Evolutionary conservation across 352 stramenopile species (phyloP).

Genomic region (Globisporangium polare): DNA sequence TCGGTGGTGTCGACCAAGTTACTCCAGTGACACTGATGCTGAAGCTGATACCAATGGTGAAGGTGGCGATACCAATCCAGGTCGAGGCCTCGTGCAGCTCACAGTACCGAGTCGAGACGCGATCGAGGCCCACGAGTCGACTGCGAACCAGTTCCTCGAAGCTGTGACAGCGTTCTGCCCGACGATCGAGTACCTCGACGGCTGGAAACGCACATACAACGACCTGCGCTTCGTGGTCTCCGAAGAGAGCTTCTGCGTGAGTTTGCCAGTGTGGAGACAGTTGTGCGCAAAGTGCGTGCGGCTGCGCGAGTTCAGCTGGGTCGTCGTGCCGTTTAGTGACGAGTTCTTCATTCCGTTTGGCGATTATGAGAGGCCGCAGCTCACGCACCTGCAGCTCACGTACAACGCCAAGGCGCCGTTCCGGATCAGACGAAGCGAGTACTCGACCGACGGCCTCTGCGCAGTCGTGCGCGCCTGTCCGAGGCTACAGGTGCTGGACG

Average conservation of each 20-base stretch:
- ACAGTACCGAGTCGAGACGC: slow-evolving; percentile 9
- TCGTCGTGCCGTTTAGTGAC: slow-evolving; percentile 62
- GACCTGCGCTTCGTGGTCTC: slow-evolving; percentile 34
- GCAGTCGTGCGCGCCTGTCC: slow-evolving; percentile 29
- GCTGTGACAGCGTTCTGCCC: slow-evolving; percentile 34
- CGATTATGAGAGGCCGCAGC: slow-evolving; percentile 25
- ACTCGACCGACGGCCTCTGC: slow-evolving; percentile 39
- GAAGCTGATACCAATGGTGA: background rate
- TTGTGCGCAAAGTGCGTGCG: slow-evolving; percentile 39
- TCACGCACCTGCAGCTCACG: slow-evolving; percentile 42
- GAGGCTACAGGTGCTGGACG: slow-evolving; percentile 29
- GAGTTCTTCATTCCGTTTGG: slow-evolving; percentile 62
- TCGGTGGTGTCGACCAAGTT: background rate
- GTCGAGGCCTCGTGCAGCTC: slow-evolving; percentile 4
- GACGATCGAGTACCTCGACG: slow-evolving; percentile 54
- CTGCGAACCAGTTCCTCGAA: slow-evolving; percentile 24
- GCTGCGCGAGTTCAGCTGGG: slow-evolving; percentile 63
- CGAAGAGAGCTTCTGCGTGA: slow-evolving; percentile 32
- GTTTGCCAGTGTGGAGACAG: slow-evolving; percentile 29
- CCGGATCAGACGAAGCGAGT: slow-evolving; percentile 43
- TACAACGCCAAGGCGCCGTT: slow-evolving; percentile 50
- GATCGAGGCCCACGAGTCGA: slow-evolving; percentile 20
- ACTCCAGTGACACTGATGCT: background rate
- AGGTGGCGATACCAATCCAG: background rate
- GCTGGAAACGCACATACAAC: slow-evolving; percentile 56